Evolutionary conservation across 352 stramenopile species (phyloP).

Genomic region (Sclerospora graminicola): DNA sequence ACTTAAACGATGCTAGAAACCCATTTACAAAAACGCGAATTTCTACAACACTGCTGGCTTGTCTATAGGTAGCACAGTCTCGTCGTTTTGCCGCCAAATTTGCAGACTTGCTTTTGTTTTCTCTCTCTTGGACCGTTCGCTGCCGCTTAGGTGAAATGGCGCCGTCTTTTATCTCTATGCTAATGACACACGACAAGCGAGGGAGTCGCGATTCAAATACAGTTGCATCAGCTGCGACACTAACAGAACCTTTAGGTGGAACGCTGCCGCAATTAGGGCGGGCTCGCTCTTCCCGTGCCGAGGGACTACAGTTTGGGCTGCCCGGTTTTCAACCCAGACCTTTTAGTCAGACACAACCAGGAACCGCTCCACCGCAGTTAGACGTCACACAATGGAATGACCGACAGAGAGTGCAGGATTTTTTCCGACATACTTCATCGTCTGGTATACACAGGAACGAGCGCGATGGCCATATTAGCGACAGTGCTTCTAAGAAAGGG

Average conservation of each 20-base stretch:
- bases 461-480: neutral
- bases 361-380: slow-evolving; percentile 3
- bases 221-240: neutral
- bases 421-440: slow-evolving; percentile 36
- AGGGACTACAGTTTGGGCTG: slow-evolving; percentile 27
- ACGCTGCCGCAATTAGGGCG: slow-evolving; percentile 18
- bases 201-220: neutral
- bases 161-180: slow-evolving; percentile 52
- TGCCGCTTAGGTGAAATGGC: slow-evolving; percentile 26
- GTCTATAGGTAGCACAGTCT: slow-evolving; percentile 1
- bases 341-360: slow-evolving; percentile 12
- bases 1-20: slow-evolving; percentile 1
- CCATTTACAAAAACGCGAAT: slow-evolving; percentile 10
- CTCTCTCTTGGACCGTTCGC: slow-evolving; percentile 8
- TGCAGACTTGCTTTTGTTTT: slow-evolving; percentile 16
- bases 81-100: slow-evolving; percentile 18
- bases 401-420: slow-evolving; percentile 44
- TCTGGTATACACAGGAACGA: neutral
- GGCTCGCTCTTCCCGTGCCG: slow-evolving; percentile 5
- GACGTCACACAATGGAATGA: slow-evolving; percentile 27
- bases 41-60: slow-evolving; percentile 4
- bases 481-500: slow-evolving; percentile 12
- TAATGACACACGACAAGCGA: slow-evolving; percentile 23
- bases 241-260: neutral
- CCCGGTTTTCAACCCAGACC: slow-evolving; percentile 13